Evolutionary conservation across 352 stramenopile genomes (phyloP), one percentile per base, ranked within the genome.

Genomic region (Globisporangium spiculum): DNA sequence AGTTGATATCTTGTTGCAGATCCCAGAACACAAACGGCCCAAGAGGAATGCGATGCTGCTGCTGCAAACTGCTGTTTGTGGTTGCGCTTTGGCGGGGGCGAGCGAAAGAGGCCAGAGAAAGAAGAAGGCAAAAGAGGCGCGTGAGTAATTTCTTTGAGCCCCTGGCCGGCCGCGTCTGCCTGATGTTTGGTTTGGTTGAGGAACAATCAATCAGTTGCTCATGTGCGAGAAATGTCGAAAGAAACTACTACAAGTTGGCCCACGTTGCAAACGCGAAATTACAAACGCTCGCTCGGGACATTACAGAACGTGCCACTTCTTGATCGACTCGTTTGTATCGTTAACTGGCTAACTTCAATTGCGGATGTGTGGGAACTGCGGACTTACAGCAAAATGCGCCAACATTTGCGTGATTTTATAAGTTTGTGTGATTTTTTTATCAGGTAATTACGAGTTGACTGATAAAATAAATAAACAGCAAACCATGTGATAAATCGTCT

Each of bases 131-230:
- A 22, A 52, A 22, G 44, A 52, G 41, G 16, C 38, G 27, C 9
- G 44, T 52, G 44, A 52, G 44, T 52, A 52, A 52, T 52, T 52
- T 52, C 44, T 52, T 22, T 22, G 44, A 52, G 44, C 44, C 41
- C 0, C 14, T 48, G 44, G 44, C 18, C 18, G 44, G 44, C 44
- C 44, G 44, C 44, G 44, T 52, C 44, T 52, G 44, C 18, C 7
- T 46, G 38, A 18, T 20, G 14, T 5, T 20, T 52, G 41, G 2
- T 5, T 46, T 48, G 41, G 6, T 10, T 52, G 18, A 18, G 27
- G 27, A 32, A 32, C 27, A 32, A 52, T 22, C 18, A 52, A 52
- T n/a, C 44, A 52, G 44, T 52, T 52, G 44, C 44, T 52, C 44
- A 52, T n/a, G n/a, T 8, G 14, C 4, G 1, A n/a, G 7, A 52